phyloP scores from a whole-genome alignment of 2,329 filamentous ascomycete species.

The Teratosphaeria viscida region DNA sequence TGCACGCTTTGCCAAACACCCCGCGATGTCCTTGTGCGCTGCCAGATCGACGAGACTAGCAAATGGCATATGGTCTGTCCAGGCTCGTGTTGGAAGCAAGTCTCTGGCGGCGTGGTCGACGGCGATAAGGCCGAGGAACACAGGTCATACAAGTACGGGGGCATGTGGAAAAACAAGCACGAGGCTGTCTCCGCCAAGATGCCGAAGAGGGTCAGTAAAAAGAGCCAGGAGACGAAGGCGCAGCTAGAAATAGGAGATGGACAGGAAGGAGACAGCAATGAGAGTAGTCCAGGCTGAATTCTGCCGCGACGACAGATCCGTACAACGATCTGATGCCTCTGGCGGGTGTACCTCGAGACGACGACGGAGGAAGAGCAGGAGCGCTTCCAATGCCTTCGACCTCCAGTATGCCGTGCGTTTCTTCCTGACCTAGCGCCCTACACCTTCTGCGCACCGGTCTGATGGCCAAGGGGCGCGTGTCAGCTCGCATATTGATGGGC shows the following conservation, averaged over 20 bases:
- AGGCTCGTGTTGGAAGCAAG: slow-evolving; percentile 32
- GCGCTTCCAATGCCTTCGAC: background rate
- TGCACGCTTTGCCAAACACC: slow-evolving; percentile 32
- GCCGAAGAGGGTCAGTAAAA: slow-evolving; percentile 28
- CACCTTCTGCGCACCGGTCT: no score
- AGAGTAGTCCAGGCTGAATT: background rate
- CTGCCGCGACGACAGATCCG: background rate
- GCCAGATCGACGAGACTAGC: slow-evolving; percentile 30
- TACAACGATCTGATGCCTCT: background rate
- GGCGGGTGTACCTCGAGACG: background rate
- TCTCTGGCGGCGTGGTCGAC: slow-evolving; percentile 35
- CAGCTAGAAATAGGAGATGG: background rate
- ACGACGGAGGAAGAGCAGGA: background rate
- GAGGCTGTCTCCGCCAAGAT: slow-evolving; percentile 33
- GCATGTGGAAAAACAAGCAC: slow-evolving; percentile 36
- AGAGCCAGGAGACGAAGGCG: background rate
- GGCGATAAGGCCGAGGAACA: slow-evolving; percentile 25
- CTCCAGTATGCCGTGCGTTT: background rate
- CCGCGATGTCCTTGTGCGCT: slow-evolving; percentile 32
- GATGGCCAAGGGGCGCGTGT: no score
- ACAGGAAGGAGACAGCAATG: background rate
- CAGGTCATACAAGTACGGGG: slow-evolving; percentile 28
- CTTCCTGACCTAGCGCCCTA: background rate
- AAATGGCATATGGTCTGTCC: slow-evolving; percentile 37
- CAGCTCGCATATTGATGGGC: no score